Evolutionary conservation across 139 green algal species (phyloP), one percentile per base, ranked within the genome.

Genomic region (Coccomyxa sp.): DNA sequence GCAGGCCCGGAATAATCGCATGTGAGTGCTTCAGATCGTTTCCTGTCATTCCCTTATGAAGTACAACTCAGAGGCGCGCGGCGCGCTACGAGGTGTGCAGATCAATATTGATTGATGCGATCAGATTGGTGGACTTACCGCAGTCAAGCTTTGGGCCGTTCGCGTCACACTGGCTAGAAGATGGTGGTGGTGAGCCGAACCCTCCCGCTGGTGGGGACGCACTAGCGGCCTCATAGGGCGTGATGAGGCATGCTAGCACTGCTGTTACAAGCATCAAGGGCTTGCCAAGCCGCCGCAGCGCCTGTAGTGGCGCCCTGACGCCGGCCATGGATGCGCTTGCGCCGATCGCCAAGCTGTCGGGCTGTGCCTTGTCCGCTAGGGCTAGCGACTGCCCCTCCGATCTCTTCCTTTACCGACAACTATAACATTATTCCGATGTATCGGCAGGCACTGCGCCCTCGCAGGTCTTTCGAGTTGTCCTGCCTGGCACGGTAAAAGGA

Each of bases 291-390:
- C 1, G 50, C 50, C 22, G 2, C 50, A 64, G 50, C 50, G 18
- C 27, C 50, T 22, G 18, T 64, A 64, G 4, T 22, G 2, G 2
- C 50, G 18, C 27, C 1, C 18, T 31, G 22, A 10, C 50, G 50
- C 27, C 27, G 27, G 50, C 50, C 50, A 64, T 64, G 18, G 50
- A 64, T 22, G 50, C 27, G 18, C 27, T 22, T 18, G 27, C 50
- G 50, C 50, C 50, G 50, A 64, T 64, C 50, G 50, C 50, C 50
- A 64, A 64, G 50, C 50, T 64, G 50, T 64, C 50, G n/a, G n/a
- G n/a, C n/a, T n/a, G n/a, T n/a, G n/a, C n/a, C n/a, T n/a, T n/a
- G n/a, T n/a, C n/a, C n/a, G n/a, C n/a, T n/a, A n/a, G n/a, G n/a
- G n/a, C n/a, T n/a, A n/a, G n/a, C n/a, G n/a, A n/a, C n/a, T n/a